These are phyloP conservation scores for Gracilaria domingensis DNA, from an alignment of 23 red algal species.

Conservation along the genomic window DNA sequence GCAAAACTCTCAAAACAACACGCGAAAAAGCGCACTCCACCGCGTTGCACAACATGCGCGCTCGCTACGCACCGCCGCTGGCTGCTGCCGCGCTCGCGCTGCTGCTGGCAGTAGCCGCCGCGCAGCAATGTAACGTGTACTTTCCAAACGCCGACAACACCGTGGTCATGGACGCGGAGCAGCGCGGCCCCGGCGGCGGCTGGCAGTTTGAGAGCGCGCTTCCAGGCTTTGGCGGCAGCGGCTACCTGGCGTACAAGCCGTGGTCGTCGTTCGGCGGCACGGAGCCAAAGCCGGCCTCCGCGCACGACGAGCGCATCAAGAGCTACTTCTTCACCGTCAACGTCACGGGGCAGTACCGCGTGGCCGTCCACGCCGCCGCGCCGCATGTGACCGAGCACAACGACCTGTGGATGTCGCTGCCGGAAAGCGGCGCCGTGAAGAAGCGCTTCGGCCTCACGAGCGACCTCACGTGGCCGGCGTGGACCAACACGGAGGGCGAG, in stretches of 20 bases:
- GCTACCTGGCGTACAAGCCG: conserved; percentile 48
- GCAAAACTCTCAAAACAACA: no score
- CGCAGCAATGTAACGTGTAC: conserved; percentile 48
- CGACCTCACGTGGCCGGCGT: conserved; percentile 26
- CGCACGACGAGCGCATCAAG: conserved; percentile 54
- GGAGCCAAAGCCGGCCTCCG: conserved; percentile 20
- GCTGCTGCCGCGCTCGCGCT: not conserved
- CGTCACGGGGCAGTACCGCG: conserved; percentile 24
- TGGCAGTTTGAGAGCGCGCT: conserved; percentile 36
- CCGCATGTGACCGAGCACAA: conserved; percentile 68
- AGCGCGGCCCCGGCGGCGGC: conserved; percentile 54
- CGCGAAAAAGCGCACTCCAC: no score
- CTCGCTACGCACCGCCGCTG: no score
- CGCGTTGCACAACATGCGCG: no score
- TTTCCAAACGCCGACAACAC: conserved; percentile 31
- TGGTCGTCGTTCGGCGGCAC: conserved; percentile 37
- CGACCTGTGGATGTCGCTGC: conserved; percentile 64
- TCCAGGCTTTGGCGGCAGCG: conserved; percentile 11
- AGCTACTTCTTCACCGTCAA: conserved; percentile 57
- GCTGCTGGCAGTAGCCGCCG: conserved; percentile 15
- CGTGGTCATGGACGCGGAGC: conserved; percentile 42
- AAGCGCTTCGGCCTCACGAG: not conserved
- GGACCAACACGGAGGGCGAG: not conserved
- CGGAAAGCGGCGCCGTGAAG: conserved; percentile 45
- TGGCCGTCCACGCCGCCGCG: conserved; percentile 35